Evolutionary conservation across 768 basidiomycete genomes (phyloP).

Genomic region (Dentipellis fragilis): DNA sequence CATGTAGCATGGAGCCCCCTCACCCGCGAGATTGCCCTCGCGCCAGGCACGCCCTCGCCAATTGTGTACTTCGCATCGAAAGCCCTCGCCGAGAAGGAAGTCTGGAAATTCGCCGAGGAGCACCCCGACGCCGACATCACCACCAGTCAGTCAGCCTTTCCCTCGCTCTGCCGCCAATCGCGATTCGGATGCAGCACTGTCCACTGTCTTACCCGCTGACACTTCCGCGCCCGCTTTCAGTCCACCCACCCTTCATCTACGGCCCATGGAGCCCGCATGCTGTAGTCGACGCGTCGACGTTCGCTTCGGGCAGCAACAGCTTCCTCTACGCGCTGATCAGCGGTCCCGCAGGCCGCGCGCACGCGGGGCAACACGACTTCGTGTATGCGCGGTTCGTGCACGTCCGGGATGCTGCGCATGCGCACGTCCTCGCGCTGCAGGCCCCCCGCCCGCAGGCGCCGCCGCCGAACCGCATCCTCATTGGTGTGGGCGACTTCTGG

Average conservation of each 20-base stretch:
- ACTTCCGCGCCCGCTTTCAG: neutral
- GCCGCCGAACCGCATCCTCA: neutral
- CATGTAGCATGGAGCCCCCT: neutral
- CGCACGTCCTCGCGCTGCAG: slow-evolving; percentile 1
- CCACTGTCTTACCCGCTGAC: too few species aligned
- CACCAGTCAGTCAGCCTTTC: neutral
- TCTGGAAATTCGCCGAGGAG: neutral
- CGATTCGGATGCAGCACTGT: neutral
- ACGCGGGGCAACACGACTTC: neutral
- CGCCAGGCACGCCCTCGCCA: neutral
- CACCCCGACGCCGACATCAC: slow-evolving; percentile 2
- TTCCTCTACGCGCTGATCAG: neutral
- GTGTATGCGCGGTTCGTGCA: neutral
- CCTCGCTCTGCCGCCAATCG: neutral
- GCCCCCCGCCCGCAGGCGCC: neutral
- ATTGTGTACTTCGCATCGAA: neutral
- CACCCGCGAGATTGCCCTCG: neutral
- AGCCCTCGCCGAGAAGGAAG: neutral
- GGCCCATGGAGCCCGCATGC: neutral
- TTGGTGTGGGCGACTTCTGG: neutral
- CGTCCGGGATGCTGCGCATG: neutral
- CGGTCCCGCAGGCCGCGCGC: neutral
- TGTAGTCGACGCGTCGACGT: neutral
- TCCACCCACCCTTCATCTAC: neutral
- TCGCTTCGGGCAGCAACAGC: neutral